A percentile compares a stretch with the other conserved stretches of the same genome.
phyloP scores from a whole-genome alignment of 164 flowering plant species.

The Tinospora cordifolia region DNA sequence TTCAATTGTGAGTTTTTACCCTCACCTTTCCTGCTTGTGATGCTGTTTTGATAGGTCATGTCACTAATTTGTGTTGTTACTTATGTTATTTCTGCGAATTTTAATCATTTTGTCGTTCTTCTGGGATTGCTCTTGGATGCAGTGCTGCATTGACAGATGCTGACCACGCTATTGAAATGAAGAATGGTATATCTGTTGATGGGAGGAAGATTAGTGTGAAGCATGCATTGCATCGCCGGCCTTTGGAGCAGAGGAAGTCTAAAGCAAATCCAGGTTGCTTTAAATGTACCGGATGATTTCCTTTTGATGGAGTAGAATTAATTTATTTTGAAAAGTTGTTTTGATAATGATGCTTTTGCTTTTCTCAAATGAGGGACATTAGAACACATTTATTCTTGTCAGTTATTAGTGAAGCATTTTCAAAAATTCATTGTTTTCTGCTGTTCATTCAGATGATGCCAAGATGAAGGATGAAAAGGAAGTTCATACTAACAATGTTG shows the following conservation, averaged over 20 bases:
- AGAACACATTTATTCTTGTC: background rate
- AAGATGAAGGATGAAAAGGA: constrained; percentile 27
- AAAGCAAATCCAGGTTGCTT: constrained; percentile 51
- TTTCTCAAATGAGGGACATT: background rate
- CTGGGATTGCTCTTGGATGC: constrained; percentile 5
- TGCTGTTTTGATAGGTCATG: background rate
- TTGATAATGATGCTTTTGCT: background rate
- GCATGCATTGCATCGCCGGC: constrained; percentile 69
- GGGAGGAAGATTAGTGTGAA: constrained; percentile 76
- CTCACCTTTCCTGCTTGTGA: background rate
- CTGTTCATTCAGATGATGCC: constrained; percentile 24
- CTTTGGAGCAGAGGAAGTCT: constrained; percentile 60
- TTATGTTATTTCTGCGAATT: background rate
- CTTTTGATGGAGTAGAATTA: background rate
- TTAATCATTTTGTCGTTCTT: background rate
- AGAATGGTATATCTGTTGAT: constrained; percentile 60
- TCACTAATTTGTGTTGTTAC: background rate
- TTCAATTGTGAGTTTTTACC: constrained; percentile 38
- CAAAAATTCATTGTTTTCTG: background rate
- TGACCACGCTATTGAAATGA: constrained; percentile 63
- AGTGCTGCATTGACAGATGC: constrained; percentile 84
- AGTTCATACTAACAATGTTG: constrained; percentile 10
- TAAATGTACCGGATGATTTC: background rate
- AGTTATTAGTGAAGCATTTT: background rate
- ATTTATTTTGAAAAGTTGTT: background rate